Evolutionary conservation across 2,329 filamentous ascomycete species (phyloP).

Genomic region (Fusarium subtropicale): DNA sequence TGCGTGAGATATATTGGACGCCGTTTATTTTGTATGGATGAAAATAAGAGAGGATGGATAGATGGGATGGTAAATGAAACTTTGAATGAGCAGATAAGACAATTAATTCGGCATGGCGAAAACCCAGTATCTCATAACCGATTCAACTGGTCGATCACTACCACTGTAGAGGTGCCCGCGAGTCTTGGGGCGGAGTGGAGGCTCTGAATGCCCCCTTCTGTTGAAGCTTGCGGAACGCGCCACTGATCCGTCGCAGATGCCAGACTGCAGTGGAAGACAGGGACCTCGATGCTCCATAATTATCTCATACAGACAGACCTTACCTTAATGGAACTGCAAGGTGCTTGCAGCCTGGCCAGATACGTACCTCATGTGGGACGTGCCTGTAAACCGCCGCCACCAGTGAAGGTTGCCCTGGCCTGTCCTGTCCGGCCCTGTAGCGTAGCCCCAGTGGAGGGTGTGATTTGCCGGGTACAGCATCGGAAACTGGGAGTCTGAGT

Average conservation of each 20-base stretch:
- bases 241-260: constrained; percentile 35
- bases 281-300: constrained; percentile 40
- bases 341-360: background rate
- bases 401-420: constrained; percentile 1
- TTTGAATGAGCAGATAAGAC: background rate
- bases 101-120: background rate
- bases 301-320: constrained; percentile 38
- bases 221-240: constrained; percentile 45
- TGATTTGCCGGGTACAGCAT: constrained; percentile 36
- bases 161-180: background rate
- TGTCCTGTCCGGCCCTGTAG: constrained; percentile 1
- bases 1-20: background rate
- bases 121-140: constrained; percentile 1
- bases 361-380: constrained; percentile 37
- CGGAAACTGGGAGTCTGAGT: constrained; percentile 37
- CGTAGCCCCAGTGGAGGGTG: constrained; percentile 19
- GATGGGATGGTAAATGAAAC: background rate
- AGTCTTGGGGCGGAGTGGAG: constrained; percentile 39
- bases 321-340: constrained; percentile 11
- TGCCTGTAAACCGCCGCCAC: constrained; percentile 32
- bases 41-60: background rate
- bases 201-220: constrained; percentile 31
- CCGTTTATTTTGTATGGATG: background rate
- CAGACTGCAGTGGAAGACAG: constrained; percentile 25
- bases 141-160: constrained; percentile 4